phyloP scores from a whole-genome alignment of 2,329 filamentous ascomycete genomes.

The Cephalotrichum gorgonifer region DNA sequence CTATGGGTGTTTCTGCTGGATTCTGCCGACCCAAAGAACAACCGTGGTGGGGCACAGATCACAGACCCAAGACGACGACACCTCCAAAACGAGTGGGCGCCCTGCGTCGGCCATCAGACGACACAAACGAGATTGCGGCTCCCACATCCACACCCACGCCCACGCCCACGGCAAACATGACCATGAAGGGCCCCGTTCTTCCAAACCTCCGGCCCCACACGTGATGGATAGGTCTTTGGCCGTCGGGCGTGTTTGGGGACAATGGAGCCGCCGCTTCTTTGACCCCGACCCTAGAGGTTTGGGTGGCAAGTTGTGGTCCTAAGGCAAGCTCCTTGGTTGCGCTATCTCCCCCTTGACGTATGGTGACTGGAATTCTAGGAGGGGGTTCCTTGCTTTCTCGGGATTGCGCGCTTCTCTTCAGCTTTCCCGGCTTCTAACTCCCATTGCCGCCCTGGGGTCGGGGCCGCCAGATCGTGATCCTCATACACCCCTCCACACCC shows the following conservation, averaged over 20 bases:
- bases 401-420: too few relatives aligned
- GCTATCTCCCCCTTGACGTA: too few relatives aligned
- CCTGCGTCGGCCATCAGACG: constrained; percentile 4
- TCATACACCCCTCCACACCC: background rate
- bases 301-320: too few relatives aligned
- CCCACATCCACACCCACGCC: too few relatives aligned
- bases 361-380: too few relatives aligned
- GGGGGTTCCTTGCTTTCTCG: too few relatives aligned
- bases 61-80: background rate
- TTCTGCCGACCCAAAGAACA: background rate
- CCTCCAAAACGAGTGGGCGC: constrained; percentile 2
- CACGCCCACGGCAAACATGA: too few relatives aligned
- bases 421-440: background rate
- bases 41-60: background rate
- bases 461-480: background rate
- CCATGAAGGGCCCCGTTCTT: background rate
- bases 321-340: too few relatives aligned
- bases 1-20: background rate
- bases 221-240: constrained; percentile 1
- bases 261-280: background rate
- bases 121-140: background rate
- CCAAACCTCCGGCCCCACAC: background rate
- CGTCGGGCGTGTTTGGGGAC: background rate
- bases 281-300: too few relatives aligned
- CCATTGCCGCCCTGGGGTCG: background rate